These are phyloP conservation scores for Daldinia eschscholtzii DNA, from an alignment of 2,329 filamentous ascomycete genomes.

Conservation along the genomic window DNA sequence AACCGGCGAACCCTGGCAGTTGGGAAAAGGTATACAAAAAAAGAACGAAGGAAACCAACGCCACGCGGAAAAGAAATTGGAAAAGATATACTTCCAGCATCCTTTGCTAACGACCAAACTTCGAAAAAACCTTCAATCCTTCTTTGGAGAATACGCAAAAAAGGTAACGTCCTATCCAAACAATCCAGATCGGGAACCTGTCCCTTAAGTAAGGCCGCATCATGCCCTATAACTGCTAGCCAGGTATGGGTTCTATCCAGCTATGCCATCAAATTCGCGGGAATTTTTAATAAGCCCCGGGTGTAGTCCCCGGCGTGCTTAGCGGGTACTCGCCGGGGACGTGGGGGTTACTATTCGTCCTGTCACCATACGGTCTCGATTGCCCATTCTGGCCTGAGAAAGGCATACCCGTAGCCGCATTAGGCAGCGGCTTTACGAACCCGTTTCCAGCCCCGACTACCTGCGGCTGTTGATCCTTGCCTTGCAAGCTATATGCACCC, in stretches of 20 bases:
- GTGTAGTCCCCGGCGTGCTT: slow-evolving; percentile 37
- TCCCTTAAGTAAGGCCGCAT: not conserved
- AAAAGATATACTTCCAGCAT: slow-evolving; percentile 24
- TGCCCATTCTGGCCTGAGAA: slow-evolving; percentile 42
- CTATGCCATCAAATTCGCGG: not conserved
- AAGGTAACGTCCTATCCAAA: not conserved
- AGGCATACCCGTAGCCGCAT: slow-evolving; percentile 27
- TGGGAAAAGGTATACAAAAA: slow-evolving; percentile 1
- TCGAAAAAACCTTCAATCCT: not conserved
- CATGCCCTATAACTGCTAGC: not conserved
- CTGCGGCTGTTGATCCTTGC: slow-evolving; percentile 19
- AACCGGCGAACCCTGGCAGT: not conserved
- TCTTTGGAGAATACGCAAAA: not conserved
- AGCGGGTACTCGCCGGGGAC: slow-evolving; percentile 51
- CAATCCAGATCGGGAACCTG: not conserved
- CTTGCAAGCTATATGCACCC: slow-evolving; percentile 16
- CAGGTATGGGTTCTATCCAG: not conserved
- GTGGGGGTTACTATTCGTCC: slow-evolving; percentile 49
- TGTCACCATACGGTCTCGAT: slow-evolving; percentile 32
- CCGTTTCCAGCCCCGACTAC: slow-evolving; percentile 32
- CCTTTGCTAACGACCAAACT: slow-evolving; percentile 5
- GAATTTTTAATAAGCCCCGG: slow-evolving; percentile 31
- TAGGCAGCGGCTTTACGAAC: slow-evolving; percentile 37
- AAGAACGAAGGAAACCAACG: slow-evolving; percentile 19
- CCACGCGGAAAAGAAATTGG: slow-evolving; percentile 9